Conservation (phyloP, 495 filamentous ascomycete genomes). For the Entonaema liquescens region DNA sequence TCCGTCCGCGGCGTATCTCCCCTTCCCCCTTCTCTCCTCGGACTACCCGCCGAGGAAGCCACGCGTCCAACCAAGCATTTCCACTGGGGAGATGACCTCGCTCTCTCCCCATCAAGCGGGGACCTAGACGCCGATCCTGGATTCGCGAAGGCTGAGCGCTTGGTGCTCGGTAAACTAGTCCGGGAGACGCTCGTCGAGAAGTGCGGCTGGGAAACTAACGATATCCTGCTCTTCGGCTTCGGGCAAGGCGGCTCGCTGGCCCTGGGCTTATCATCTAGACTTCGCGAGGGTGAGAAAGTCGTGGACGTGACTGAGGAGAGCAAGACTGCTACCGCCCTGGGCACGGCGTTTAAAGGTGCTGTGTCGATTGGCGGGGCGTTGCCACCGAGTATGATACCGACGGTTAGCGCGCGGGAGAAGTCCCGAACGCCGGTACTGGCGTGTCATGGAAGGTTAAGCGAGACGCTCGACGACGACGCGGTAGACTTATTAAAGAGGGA, state of each 20-base stretch:
- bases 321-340: background rate
- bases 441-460: slow-evolving; percentile 70
- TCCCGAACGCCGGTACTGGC: slow-evolving; percentile 78
- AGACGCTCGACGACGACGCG: slow-evolving; percentile 68
- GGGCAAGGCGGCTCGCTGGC: slow-evolving; percentile 88
- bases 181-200: slow-evolving; percentile 66
- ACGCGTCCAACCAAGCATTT: slow-evolving; percentile 52
- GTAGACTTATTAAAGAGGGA: slow-evolving; percentile 68
- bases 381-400: slow-evolving; percentile 62
- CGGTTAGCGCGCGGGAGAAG: slow-evolving; percentile 55
- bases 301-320: slow-evolving; percentile 32
- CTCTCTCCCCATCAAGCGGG: slow-evolving; percentile 68
- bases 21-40: slow-evolving; percentile 76
- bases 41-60: slow-evolving; percentile 43
- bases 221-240: slow-evolving; percentile 83
- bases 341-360: slow-evolving; percentile 63
- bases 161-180: slow-evolving; percentile 67
- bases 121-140: slow-evolving; percentile 82
- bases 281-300: slow-evolving; percentile 47
- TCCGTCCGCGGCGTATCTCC: slow-evolving; percentile 77
- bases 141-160: slow-evolving; percentile 62
- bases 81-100: slow-evolving; percentile 93
- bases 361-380: slow-evolving; percentile 81
- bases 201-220: slow-evolving; percentile 73
- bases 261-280: slow-evolving; percentile 63